Conservation (phyloP, 1,139 yeast genomes). For the Yamadazyma pseudoaaseri region DNA sequence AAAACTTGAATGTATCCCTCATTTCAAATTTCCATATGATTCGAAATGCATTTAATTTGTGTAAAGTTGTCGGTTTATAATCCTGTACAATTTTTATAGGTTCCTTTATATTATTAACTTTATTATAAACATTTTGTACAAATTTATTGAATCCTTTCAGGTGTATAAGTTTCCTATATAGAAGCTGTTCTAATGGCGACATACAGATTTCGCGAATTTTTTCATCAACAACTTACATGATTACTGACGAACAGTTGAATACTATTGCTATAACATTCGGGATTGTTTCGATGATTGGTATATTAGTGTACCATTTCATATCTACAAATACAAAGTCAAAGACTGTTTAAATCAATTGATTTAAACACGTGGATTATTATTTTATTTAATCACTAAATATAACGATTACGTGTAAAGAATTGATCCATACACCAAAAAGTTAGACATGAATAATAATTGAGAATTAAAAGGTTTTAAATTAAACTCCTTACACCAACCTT, state of each 20-base stretch:
- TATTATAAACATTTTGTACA: conserved; percentile 64
- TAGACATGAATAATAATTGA: too few relatives aligned
- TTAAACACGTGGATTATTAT: too few relatives aligned
- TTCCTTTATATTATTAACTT: conserved; percentile 58
- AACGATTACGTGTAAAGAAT: too few relatives aligned
- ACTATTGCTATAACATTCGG: conserved; percentile 77
- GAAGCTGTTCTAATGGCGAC: conserved; percentile 48
- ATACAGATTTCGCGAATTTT: conserved; percentile 6
- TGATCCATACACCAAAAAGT: too few relatives aligned
- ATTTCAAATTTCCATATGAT: conserved; percentile 65
- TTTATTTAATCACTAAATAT: too few relatives aligned
- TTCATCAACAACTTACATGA: conserved; percentile 46
- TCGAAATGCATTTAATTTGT: conserved; percentile 61
- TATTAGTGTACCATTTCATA: conserved; percentile 65
- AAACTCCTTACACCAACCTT: too few relatives aligned
- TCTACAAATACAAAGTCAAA: conserved; percentile 33
- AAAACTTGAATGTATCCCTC: conserved; percentile 46
- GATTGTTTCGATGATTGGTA: conserved; percentile 64
- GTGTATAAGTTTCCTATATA: conserved; percentile 48
- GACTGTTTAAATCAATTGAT: not conserved
- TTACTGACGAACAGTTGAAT: conserved; percentile 77
- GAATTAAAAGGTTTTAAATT: too few relatives aligned
- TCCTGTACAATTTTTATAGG: conserved; percentile 19
- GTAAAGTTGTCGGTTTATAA: conserved; percentile 51
- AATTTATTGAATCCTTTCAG: conserved; percentile 68